Percentiles rank a stretch among this genome's conserved stretches.
Evolutionary conservation across 2,329 filamentous ascomycete species (phyloP).

Genomic region (Ophiostoma fasciatum): DNA sequence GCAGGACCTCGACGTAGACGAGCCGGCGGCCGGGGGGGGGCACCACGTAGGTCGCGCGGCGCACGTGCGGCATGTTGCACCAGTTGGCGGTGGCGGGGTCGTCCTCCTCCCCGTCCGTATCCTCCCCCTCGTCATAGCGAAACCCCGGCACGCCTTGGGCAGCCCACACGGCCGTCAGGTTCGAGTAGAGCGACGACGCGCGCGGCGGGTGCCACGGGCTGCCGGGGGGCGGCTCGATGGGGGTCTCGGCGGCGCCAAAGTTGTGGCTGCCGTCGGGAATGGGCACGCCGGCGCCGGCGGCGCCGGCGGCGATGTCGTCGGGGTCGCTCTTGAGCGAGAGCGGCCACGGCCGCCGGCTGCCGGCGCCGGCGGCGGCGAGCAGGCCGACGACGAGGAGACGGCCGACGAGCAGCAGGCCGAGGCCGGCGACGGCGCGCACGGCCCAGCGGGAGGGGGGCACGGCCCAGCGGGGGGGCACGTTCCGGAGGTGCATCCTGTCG

Average conservation of each 20-base stretch:
- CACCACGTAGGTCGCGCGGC: constrained; percentile 46
- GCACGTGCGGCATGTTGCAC: constrained; percentile 83
- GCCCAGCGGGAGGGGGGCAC: constrained; percentile 6
- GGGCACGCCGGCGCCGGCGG: no score
- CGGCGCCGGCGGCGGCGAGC: neutral
- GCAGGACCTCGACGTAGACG: constrained; percentile 63
- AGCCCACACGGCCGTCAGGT: constrained; percentile 14
- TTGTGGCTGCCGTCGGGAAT: constrained; percentile 1
- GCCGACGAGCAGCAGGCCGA: constrained; percentile 5
- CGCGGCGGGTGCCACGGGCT: constrained; percentile 16
- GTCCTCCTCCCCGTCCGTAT: no score
- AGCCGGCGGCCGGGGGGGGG: constrained; percentile 31
- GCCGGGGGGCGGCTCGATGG: constrained; percentile 8
- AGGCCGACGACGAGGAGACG: constrained; percentile 2
- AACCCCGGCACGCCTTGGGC: no score
- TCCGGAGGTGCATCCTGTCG: no score
- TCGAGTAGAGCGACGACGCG: constrained; percentile 16
- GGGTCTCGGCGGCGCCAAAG: constrained; percentile 1
- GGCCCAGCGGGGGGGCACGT: neutral
- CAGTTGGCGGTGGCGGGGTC: constrained; percentile 59
- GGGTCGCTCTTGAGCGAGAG: constrained; percentile 1
- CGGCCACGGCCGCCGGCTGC: constrained; percentile 3
- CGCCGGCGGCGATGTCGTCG: constrained; percentile 2
- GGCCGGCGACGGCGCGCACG: constrained; percentile 2
- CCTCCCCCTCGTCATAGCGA: no score